Evolutionary conservation across 2,329 filamentous ascomycete genomes (phyloP).

Genomic region (Aureobasidium sp.): DNA sequence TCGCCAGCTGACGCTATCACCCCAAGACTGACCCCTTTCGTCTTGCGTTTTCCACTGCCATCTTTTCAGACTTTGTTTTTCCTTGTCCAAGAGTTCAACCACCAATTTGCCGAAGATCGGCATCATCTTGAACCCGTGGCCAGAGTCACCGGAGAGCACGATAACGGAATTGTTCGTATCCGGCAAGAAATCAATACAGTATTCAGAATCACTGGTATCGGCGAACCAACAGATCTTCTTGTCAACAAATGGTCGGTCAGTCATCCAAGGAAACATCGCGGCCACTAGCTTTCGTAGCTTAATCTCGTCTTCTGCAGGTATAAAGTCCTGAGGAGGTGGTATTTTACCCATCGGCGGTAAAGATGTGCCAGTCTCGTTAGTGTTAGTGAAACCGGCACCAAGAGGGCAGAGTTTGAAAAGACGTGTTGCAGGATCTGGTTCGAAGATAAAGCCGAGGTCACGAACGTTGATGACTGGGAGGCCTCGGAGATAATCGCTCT

Average conservation of each 20-base stretch:
- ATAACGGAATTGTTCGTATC: conserved; percentile 52
- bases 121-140: conserved; percentile 70
- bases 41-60: too few relatives aligned
- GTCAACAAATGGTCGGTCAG: conserved; percentile 61
- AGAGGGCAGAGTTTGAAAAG: conserved; percentile 68
- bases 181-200: conserved; percentile 66
- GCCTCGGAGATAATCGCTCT: conserved; percentile 59
- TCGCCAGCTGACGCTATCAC: too few relatives aligned
- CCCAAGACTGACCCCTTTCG: too few relatives aligned
- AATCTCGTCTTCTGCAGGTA: conserved; percentile 60
- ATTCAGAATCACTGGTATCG: conserved; percentile 67
- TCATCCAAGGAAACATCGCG: conserved; percentile 59
- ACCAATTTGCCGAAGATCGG: conserved; percentile 65
- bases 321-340: conserved; percentile 50
- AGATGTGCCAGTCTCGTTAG: conserved; percentile 49
- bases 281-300: conserved; percentile 57
- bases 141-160: conserved; percentile 64
- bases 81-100: conserved; percentile 51
- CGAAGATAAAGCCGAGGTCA: conserved; percentile 60
- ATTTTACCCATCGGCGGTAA: conserved; percentile 46
- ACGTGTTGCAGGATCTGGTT: conserved; percentile 65
- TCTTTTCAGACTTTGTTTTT: too few relatives aligned
- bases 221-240: conserved; percentile 69
- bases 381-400: conserved; percentile 63
- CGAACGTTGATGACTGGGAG: conserved; percentile 68